Percentiles rank a stretch among this genome's conserved stretches.
These are phyloP conservation scores for Seminavis robusta DNA, from an alignment of 108 stramenopile genomes.

Conservation along the genomic window DNA sequence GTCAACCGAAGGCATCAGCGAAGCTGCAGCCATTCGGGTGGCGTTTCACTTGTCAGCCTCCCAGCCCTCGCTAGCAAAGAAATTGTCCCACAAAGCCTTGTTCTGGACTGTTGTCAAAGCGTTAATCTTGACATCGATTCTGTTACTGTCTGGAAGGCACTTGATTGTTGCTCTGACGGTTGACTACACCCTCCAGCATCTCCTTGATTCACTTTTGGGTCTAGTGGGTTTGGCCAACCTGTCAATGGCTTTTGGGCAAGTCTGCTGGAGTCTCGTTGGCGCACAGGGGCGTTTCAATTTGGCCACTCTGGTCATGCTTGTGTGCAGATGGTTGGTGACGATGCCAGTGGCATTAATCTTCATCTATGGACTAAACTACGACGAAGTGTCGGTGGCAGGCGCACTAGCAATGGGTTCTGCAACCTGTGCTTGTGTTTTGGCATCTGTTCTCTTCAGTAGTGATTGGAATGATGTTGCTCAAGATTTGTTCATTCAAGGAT, in stretches of 20 bases:
- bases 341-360: constrained; percentile 53
- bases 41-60: constrained; percentile 56
- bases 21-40: constrained; percentile 67
- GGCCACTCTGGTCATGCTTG: constrained; percentile 42
- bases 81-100: constrained; percentile 51
- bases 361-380: constrained; percentile 31
- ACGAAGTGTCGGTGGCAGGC: constrained; percentile 37
- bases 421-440: constrained; percentile 32
- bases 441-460: constrained; percentile 30
- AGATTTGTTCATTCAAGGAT: constrained; percentile 22
- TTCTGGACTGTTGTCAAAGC: constrained; percentile 38
- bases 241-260: constrained; percentile 51
- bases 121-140: constrained; percentile 41
- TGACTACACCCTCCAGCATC: constrained; percentile 56
- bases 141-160: constrained; percentile 35
- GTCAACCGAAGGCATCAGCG: constrained; percentile 68
- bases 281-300: constrained; percentile 57
- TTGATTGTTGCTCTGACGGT: constrained; percentile 44
- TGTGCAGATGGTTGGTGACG: constrained; percentile 47
- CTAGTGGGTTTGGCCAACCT: constrained; percentile 64
- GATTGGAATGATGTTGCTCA: constrained; percentile 52
- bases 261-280: constrained; percentile 63
- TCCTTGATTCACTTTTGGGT: constrained; percentile 56
- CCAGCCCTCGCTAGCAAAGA: constrained; percentile 40
- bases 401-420: constrained; percentile 52